Conservation (phyloP, 2,329 filamentous ascomycete species). For the Cordyceps sp. region DNA sequence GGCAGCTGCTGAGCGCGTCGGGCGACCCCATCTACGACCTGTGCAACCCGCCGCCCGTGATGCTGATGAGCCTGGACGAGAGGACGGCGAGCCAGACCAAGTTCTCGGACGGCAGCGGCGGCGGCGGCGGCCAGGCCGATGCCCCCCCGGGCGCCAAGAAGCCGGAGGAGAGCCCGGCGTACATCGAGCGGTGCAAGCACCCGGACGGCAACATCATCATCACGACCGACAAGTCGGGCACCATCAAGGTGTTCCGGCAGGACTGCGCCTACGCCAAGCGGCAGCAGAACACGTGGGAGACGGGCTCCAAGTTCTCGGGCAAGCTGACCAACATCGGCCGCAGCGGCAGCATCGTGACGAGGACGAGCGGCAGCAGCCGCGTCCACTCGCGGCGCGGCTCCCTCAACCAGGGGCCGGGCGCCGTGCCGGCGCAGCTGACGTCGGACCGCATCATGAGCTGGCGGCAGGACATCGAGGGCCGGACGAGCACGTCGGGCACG, state of each 20-base stretch:
- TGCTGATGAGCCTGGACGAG: slow-evolving; percentile 59
- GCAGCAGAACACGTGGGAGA: slow-evolving; percentile 61
- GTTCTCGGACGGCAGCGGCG: slow-evolving; percentile 18
- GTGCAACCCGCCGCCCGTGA: slow-evolving; percentile 87
- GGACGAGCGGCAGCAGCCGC: slow-evolving; percentile 31
- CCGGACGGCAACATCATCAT: slow-evolving; percentile 77
- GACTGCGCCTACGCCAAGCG: slow-evolving; percentile 80
- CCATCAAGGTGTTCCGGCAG: slow-evolving; percentile 88
- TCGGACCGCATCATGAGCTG: slow-evolving; percentile 76
- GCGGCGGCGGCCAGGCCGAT: slow-evolving; percentile 18
- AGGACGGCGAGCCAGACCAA: slow-evolving; percentile 24
- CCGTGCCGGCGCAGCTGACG: slow-evolving; percentile 14
- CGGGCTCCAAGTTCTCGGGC: slow-evolving; percentile 58
- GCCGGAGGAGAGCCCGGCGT: slow-evolving; percentile 57
- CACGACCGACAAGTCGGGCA: slow-evolving; percentile 73
- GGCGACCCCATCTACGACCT: slow-evolving; percentile 91
- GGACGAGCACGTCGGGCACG: slow-evolving; percentile 20
- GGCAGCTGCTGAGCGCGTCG: slow-evolving; percentile 61
- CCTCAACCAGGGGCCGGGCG: slow-evolving; percentile 19
- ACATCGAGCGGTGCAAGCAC: slow-evolving; percentile 61
- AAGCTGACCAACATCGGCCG: slow-evolving; percentile 44
- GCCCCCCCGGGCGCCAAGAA: slow-evolving; percentile 18
- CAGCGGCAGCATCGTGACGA: slow-evolving; percentile 38
- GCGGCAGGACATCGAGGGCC: slow-evolving; percentile 49
- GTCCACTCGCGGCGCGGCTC: slow-evolving; percentile 36